Conservation (phyloP, 2,329 filamentous ascomycete species). For the Aureobasidium sp. region DNA sequence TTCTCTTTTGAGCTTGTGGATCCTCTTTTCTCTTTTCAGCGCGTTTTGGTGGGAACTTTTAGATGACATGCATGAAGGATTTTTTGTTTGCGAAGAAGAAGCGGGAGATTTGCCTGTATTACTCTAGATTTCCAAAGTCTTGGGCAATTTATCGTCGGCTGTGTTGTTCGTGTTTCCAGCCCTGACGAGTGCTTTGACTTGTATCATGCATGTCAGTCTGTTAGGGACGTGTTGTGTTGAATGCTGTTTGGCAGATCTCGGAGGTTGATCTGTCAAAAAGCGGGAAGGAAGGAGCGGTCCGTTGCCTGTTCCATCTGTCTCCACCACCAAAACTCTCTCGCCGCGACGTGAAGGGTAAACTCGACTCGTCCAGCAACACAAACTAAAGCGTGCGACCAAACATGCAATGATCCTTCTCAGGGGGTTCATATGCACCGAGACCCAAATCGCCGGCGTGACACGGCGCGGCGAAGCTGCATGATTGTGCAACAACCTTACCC, state of each 20-base stretch:
- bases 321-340: not conserved
- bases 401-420: slow-evolving; percentile 8
- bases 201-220: not conserved
- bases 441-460: slow-evolving; percentile 7
- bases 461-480: slow-evolving; percentile 12
- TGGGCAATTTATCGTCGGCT: slow-evolving; percentile 4
- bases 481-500: slow-evolving; percentile 13
- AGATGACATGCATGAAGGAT: slow-evolving; percentile 3
- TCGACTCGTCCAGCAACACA: not conserved
- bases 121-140: not conserved
- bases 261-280: not conserved
- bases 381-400: slow-evolving; percentile 1
- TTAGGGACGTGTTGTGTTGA: not conserved
- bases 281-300: slow-evolving; percentile 11
- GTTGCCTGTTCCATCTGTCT: not conserved
- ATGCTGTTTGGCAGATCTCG: not conserved
- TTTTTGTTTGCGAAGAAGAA: not conserved
- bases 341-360: not conserved
- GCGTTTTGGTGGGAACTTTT: slow-evolving; percentile 3
- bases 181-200: not conserved
- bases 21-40: not conserved
- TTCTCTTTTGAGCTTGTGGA: not conserved
- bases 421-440: slow-evolving; percentile 1
- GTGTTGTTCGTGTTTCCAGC: not conserved
- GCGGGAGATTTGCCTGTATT: slow-evolving; percentile 5